phyloP scores from a whole-genome alignment of 176 grass and related monocot genomes.

The Carex littledalei region DNA sequence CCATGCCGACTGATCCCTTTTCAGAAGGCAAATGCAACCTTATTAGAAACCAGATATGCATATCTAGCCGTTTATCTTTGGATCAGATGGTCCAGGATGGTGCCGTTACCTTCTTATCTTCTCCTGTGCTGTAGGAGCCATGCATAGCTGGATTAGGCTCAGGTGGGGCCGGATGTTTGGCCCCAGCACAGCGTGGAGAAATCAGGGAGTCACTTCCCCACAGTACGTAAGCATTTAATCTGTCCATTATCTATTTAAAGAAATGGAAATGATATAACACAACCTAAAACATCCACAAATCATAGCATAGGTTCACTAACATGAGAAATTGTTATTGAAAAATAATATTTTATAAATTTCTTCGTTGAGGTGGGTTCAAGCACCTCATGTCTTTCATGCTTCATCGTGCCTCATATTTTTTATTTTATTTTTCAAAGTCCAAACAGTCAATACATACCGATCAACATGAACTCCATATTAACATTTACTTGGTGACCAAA shows the following conservation, averaged over 20 bases:
- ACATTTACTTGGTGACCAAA: too few species aligned
- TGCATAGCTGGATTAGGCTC: background rate
- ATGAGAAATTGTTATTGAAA: too few species aligned
- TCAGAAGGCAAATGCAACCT: background rate
- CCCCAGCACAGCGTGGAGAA: constrained; percentile 9
- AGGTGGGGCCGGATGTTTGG: background rate
- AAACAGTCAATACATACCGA: too few species aligned
- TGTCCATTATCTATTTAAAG: background rate
- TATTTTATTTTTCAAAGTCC: too few species aligned
- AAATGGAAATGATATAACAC: background rate
- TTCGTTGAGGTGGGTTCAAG: too few species aligned
- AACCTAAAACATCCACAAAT: background rate
- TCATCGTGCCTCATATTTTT: too few species aligned
- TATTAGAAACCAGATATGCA: background rate
- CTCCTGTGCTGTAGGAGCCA: background rate
- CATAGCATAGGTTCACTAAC: background rate
- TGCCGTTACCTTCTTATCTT: background rate
- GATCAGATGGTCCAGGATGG: background rate
- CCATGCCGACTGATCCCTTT: background rate
- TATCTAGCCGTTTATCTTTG: background rate
- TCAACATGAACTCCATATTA: too few species aligned
- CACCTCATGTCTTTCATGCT: too few species aligned
- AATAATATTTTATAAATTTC: too few species aligned
- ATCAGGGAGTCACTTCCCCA: background rate
- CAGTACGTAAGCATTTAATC: background rate